Evolutionary conservation across 139 green algal species (phyloP).

Genomic region (Diplosphaera chodatii): DNA sequence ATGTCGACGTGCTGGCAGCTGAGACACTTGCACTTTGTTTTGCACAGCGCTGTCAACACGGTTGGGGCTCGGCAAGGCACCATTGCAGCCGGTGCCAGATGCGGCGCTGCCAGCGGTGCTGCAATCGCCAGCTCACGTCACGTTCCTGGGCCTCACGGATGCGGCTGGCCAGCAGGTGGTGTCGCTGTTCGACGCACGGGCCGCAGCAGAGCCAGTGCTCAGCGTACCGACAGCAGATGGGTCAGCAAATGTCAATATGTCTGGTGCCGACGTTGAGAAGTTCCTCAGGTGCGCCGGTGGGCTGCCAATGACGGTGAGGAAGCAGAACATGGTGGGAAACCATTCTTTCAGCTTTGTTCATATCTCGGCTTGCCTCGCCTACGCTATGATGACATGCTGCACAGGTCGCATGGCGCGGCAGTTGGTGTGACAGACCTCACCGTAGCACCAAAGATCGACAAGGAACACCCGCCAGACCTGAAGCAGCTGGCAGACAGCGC

Average conservation of each 20-base stretch:
- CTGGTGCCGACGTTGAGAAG: not conserved
- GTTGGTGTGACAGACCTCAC: not conserved
- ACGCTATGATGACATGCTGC: too few relatives aligned
- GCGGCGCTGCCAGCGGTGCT: not conserved
- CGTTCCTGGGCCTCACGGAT: not conserved
- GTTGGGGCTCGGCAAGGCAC: not conserved
- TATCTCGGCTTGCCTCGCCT: too few relatives aligned
- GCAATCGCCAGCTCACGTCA: not conserved
- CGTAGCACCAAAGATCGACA: not conserved
- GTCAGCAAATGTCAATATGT: not conserved
- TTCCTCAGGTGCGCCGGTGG: not conserved
- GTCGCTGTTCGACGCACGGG: not conserved
- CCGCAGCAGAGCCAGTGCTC: not conserved
- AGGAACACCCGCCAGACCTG: not conserved
- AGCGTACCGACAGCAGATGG: not conserved
- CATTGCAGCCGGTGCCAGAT: not conserved
- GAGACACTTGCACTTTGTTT: too few relatives aligned
- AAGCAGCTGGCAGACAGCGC: not conserved
- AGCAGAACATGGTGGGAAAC: too few relatives aligned
- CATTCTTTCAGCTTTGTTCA: too few relatives aligned
- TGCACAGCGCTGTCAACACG: not conserved
- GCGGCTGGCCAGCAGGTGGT: not conserved
- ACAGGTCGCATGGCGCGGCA: not conserved
- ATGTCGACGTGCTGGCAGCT: too few relatives aligned
- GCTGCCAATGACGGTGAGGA: too few relatives aligned